Percentiles rank a stretch among this genome's conserved stretches.
Evolutionary conservation across 345 rosid species (phyloP).

Genomic region (Brassica carinata): DNA sequence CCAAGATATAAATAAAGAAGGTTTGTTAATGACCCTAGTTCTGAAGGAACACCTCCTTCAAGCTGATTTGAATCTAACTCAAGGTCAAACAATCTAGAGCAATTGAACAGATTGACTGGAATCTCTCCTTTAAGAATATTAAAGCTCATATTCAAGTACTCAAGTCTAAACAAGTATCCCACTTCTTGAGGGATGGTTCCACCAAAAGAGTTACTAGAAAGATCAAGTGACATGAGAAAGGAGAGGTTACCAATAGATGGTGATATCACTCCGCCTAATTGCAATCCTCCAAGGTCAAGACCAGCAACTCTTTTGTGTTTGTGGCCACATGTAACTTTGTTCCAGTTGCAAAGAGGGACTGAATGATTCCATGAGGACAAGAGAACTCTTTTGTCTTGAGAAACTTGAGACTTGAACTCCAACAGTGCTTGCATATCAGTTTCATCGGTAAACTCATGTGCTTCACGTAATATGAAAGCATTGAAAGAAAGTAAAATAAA

Average conservation of each 20-base stretch:
- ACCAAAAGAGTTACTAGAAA: conserved; percentile 4
- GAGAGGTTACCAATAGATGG: conserved; percentile 34
- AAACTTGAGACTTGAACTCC: conserved; percentile 26
- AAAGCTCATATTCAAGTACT: background rate
- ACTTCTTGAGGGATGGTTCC: conserved; percentile 23
- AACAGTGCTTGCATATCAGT: conserved; percentile 25
- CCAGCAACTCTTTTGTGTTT: conserved; percentile 27
- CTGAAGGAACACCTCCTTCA: background rate
- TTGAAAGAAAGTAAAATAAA: conserved; percentile 7
- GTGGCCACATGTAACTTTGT: conserved; percentile 34
- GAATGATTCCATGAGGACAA: conserved; percentile 44
- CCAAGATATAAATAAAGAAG: background rate
- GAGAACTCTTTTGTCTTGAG: conserved; percentile 1
- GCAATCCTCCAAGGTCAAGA: conserved; percentile 6
- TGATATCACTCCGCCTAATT: conserved; percentile 28
- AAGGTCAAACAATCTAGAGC: conserved; percentile 7
- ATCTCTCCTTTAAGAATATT: background rate
- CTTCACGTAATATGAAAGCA: conserved; percentile 22
- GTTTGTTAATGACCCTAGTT: conserved; percentile 13
- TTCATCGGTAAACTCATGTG: background rate
- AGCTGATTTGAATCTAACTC: conserved; percentile 6
- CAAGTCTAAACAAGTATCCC: conserved; percentile 19
- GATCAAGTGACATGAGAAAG: conserved; percentile 9
- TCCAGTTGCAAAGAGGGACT: conserved; percentile 40
- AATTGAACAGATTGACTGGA: background rate